Conservation (phyloP, 352 stramenopile genomes). For the Pythium chondricola region DNA sequence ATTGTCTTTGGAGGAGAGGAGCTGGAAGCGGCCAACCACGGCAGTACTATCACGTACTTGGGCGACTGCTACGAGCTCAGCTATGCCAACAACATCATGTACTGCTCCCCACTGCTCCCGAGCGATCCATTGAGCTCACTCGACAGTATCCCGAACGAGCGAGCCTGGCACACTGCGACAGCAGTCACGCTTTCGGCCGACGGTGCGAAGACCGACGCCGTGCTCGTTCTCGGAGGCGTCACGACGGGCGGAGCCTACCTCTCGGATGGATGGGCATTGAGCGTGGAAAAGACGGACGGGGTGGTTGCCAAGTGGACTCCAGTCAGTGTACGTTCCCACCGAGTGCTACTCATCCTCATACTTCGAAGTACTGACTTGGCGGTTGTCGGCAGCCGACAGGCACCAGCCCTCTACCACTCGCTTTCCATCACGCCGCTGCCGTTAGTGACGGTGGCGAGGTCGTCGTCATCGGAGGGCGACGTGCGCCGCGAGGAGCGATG, state of each 20-base stretch:
- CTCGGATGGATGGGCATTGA: conserved; percentile 41
- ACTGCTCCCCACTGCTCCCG: conserved; percentile 32
- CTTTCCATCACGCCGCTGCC: conserved; percentile 34
- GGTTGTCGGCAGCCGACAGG: conserved; percentile 44
- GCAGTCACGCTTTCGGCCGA: conserved; percentile 13
- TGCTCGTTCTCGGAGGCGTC: conserved; percentile 43
- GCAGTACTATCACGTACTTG: conserved; percentile 2
- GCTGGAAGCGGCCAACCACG: background rate
- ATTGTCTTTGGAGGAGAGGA: conserved; percentile 59
- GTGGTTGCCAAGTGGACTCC: conserved; percentile 27
- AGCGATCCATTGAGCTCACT: background rate
- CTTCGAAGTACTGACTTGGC: too few species aligned
- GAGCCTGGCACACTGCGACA: conserved; percentile 43
- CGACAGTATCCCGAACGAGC: conserved; percentile 11
- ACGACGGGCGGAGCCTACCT: conserved; percentile 21
- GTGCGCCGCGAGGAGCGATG: conserved; percentile 18
- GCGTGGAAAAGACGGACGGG: conserved; percentile 10
- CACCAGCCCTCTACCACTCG: conserved; percentile 42
- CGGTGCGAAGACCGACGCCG: conserved; percentile 16
- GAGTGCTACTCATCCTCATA: too few species aligned
- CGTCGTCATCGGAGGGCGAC: conserved; percentile 41
- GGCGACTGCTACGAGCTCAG: conserved; percentile 40
- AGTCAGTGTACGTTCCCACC: too few species aligned
- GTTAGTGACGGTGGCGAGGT: conserved; percentile 31
- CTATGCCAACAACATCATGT: conserved; percentile 30